Conservation (phyloP, 345 rosid species). For the Jatropha curcas region DNA sequence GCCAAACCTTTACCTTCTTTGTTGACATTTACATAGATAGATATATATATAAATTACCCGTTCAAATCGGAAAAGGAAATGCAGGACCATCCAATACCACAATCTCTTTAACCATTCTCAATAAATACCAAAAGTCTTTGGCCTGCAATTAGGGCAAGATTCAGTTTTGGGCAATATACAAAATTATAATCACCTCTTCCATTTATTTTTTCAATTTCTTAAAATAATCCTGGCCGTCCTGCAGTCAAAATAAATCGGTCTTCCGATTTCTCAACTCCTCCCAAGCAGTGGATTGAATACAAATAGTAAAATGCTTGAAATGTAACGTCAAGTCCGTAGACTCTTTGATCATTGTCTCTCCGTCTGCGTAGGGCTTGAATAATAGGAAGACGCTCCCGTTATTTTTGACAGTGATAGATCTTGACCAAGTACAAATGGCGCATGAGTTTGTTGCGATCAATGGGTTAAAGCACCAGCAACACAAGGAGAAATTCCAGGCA, state of each 20-base stretch:
- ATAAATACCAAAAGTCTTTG: conserved; percentile 23
- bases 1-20: not conserved
- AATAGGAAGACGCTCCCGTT: conserved; percentile 8
- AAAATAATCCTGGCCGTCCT: conserved; percentile 12
- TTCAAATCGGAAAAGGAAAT: conserved; percentile 20
- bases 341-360: conserved; percentile 26
- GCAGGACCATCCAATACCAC: conserved; percentile 35
- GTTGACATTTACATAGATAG: not conserved
- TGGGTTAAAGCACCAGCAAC: conserved; percentile 23
- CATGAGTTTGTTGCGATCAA: conserved; percentile 15
- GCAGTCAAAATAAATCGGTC: conserved; percentile 23
- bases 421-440: conserved; percentile 24
- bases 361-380: conserved; percentile 15
- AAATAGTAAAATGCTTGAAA: conserved; percentile 17
- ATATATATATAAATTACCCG: conserved; percentile 15
- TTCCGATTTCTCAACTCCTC: conserved; percentile 3
- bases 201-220: conserved; percentile 20
- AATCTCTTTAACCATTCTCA: conserved; percentile 20
- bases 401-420: not conserved
- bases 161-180: conserved; percentile 25
- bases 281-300: conserved; percentile 24
- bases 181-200: conserved; percentile 17
- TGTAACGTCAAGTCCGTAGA: conserved; percentile 20
- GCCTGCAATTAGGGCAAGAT: conserved; percentile 23
- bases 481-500: conserved; percentile 12